phyloP scores from a whole-genome alignment of 306 rosid genomes.

The Ziziphus jujuba region DNA sequence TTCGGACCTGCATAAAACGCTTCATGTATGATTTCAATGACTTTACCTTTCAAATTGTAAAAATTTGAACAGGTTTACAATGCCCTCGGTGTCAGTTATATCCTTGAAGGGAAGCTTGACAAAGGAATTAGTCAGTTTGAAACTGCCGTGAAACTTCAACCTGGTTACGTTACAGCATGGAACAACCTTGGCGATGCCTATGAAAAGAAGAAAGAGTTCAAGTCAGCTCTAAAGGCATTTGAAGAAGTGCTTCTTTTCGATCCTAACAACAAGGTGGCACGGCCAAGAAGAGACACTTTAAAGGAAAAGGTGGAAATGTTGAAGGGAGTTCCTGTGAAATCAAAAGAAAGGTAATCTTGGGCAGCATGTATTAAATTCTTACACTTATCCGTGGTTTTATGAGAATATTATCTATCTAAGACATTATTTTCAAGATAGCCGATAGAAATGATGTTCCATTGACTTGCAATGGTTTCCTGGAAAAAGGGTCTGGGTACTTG shows the following conservation, averaged over 20 bases:
- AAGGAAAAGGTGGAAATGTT: slow-evolving; percentile 58
- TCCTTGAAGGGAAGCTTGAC: slow-evolving; percentile 83
- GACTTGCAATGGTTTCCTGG: slow-evolving; percentile 4
- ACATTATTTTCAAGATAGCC: slow-evolving; percentile 10
- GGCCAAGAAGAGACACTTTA: slow-evolving; percentile 78
- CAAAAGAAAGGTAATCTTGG: slow-evolving; percentile 50
- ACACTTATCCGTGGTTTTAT: neutral
- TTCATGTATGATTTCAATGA: neutral
- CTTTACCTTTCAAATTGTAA: neutral
- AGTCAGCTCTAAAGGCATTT: slow-evolving; percentile 79
- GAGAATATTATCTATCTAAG: neutral
- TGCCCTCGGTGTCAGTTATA: slow-evolving; percentile 84
- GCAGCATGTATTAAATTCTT: neutral
- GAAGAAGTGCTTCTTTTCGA: slow-evolving; percentile 93
- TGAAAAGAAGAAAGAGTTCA: slow-evolving; percentile 73
- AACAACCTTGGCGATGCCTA: slow-evolving; percentile 98
- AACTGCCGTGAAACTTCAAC: slow-evolving; percentile 91
- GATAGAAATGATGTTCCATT: slow-evolving; percentile 11
- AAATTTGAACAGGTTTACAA: slow-evolving; percentile 66
- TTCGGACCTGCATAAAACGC: too few species aligned
- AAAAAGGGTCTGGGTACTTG: slow-evolving; percentile 1
- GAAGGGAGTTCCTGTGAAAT: slow-evolving; percentile 70
- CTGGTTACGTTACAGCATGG: slow-evolving; percentile 97
- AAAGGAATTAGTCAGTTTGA: slow-evolving; percentile 83
- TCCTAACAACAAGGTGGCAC: slow-evolving; percentile 87